These are phyloP conservation scores for Scleroderma citrinum DNA, from an alignment of 768 basidiomycete genomes.

Conservation along the genomic window DNA sequence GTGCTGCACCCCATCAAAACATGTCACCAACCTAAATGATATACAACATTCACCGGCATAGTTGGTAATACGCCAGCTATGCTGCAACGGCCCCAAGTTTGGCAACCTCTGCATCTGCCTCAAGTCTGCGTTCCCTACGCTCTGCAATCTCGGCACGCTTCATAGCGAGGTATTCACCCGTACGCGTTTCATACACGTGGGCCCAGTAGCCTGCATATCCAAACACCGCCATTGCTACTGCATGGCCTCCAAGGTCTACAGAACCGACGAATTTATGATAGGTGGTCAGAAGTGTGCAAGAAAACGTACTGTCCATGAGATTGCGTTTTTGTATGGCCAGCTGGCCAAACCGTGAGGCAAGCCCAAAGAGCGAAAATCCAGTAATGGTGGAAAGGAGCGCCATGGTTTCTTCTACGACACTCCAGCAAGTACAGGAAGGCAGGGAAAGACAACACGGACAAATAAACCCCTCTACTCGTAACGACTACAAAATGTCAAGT, in stretches of 20 bases:
- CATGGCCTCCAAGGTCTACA: constrained; percentile 68
- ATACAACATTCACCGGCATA: neutral
- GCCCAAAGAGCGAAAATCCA: constrained; percentile 78
- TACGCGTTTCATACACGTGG: constrained; percentile 59
- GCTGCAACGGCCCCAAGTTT: constrained; percentile 28
- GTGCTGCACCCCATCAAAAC: neutral
- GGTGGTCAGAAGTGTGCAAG: neutral
- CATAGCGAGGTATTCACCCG: constrained; percentile 53
- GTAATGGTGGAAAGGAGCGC: constrained; percentile 61
- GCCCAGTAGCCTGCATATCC: constrained; percentile 74
- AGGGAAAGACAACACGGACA: constrained; percentile 17
- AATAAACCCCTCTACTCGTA: constrained; percentile 13
- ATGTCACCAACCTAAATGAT: neutral
- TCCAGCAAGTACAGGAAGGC: neutral
- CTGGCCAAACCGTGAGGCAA: constrained; percentile 80
- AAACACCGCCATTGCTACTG: constrained; percentile 62
- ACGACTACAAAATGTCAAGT: neutral
- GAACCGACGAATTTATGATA: neutral
- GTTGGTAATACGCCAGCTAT: constrained; percentile 4
- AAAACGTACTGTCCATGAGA: constrained; percentile 69
- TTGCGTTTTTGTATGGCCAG: constrained; percentile 79
- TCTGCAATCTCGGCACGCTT: constrained; percentile 57
- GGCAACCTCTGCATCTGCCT: constrained; percentile 8
- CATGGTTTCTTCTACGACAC: constrained; percentile 34
- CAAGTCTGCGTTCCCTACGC: constrained; percentile 36